Conservation (phyloP, 1,139 yeast species). For the Lodderomyces parapsilosis region DNA sequence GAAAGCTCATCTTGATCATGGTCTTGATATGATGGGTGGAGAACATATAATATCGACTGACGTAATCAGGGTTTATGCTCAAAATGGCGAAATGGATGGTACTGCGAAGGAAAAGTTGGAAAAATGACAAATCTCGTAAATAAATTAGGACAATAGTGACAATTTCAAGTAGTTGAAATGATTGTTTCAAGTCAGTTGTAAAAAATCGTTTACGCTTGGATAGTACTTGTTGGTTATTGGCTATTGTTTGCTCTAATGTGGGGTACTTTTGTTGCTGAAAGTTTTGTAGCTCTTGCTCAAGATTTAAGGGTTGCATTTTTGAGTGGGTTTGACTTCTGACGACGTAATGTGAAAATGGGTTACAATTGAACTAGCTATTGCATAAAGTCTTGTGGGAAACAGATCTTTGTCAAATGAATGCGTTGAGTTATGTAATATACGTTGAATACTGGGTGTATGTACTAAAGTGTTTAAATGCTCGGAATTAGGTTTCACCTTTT, state of each 20-base stretch:
- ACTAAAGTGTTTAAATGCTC: too few species aligned
- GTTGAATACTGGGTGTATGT: too few species aligned
- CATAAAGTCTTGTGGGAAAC: too few species aligned
- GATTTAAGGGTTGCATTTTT: constrained; percentile 2
- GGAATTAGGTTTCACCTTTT: too few species aligned
- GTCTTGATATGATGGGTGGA: constrained; percentile 30
- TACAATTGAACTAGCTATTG: too few species aligned
- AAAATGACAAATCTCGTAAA: constrained; percentile 35
- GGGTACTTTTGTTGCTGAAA: constrained; percentile 35
- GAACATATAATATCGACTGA: neutral
- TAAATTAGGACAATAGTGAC: constrained; percentile 32
- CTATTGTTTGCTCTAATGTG: constrained; percentile 35
- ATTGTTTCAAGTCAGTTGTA: constrained; percentile 32
- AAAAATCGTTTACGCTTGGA: constrained; percentile 42
- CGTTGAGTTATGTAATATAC: too few species aligned
- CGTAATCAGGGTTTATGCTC: constrained; percentile 21
- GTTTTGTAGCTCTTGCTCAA: constrained; percentile 19
- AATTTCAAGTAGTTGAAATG: constrained; percentile 29
- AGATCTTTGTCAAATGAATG: too few species aligned
- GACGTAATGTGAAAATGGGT: too few species aligned
- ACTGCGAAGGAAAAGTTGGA: constrained; percentile 26
- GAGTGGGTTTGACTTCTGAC: neutral
- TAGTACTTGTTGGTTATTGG: constrained; percentile 34
- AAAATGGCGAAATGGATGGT: constrained; percentile 30
- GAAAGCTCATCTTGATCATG: constrained; percentile 27